Evolutionary conservation across 495 filamentous ascomycete species (phyloP).

Genomic region (Cercophora samala): DNA sequence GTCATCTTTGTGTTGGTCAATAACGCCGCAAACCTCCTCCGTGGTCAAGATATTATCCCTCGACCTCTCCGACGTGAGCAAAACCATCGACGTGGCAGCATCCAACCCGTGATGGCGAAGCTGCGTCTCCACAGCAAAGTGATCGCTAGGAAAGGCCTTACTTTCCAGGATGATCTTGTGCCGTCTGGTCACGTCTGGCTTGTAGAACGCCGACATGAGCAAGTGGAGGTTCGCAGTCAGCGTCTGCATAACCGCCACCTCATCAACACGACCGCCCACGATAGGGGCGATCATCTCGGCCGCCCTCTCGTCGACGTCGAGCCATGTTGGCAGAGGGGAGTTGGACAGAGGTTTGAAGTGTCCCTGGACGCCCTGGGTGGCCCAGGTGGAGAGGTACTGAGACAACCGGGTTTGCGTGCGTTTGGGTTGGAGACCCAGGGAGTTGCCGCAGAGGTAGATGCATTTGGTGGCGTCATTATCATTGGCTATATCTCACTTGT

Average conservation of each 20-base stretch:
- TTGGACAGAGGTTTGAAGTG: slow-evolving; percentile 84
- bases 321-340: slow-evolving; percentile 72
- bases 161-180: slow-evolving; percentile 91
- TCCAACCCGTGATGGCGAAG: slow-evolving; percentile 72
- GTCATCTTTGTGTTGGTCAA: slow-evolving; percentile 68
- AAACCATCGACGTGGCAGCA: slow-evolving; percentile 67
- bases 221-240: slow-evolving; percentile 90
- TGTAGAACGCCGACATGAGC: slow-evolving; percentile 89
- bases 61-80: slow-evolving; percentile 60
- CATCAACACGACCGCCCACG: slow-evolving; percentile 73
- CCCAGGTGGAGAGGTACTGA: slow-evolving; percentile 82
- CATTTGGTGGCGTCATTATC: slow-evolving; percentile 39
- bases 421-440: slow-evolving; percentile 83
- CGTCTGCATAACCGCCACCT: slow-evolving; percentile 93
- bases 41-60: slow-evolving; percentile 59
- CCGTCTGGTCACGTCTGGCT: slow-evolving; percentile 62
- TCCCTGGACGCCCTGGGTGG: slow-evolving; percentile 85
- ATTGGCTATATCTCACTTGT: slow-evolving; percentile 21
- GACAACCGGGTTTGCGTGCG: slow-evolving; percentile 66
- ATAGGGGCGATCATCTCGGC: slow-evolving; percentile 75
- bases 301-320: slow-evolving; percentile 71
- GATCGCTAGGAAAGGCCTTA: slow-evolving; percentile 93
- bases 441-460: slow-evolving; percentile 96
- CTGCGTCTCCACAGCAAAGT: slow-evolving; percentile 87
- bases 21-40: slow-evolving; percentile 67